phyloP scores from a whole-genome alignment of 192 early-diverging fungal genomes.

The Gaertneriomyces sp. region DNA sequence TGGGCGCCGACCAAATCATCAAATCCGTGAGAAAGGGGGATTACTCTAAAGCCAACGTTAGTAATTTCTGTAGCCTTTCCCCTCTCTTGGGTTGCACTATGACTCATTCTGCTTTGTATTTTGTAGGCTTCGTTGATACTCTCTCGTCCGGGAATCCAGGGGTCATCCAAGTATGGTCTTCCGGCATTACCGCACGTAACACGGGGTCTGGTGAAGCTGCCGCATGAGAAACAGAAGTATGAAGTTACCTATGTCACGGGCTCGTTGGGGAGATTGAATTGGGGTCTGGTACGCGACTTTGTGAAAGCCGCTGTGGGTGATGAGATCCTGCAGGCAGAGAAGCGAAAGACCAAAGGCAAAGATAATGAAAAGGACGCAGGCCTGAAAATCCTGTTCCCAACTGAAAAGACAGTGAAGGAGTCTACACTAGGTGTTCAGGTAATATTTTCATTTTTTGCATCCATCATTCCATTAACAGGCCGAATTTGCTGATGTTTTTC shows the following conservation, averaged over 20 bases:
- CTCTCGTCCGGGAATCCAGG: no score
- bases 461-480: neutral
- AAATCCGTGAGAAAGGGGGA: conserved; percentile 15
- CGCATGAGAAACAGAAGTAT: conserved; percentile 1
- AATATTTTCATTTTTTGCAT: neutral
- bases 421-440: conserved; percentile 19
- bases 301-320: neutral
- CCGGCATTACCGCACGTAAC: neutral
- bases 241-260: neutral
- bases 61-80: conserved; percentile 3
- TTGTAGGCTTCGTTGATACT: no score
- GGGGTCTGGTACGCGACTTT: neutral
- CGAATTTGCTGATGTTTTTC: neutral
- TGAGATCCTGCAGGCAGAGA: neutral
- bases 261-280: neutral
- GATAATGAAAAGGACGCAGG: neutral
- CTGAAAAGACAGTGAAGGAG: conserved; percentile 15
- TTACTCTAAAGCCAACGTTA: conserved; percentile 1
- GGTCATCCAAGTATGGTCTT: no score
- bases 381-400: conserved; percentile 31
- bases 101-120: no score
- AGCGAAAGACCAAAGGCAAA: neutral
- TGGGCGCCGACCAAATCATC: conserved; percentile 14
- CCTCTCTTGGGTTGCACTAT: conserved; percentile 11
- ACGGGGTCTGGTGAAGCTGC: conserved; percentile 10